Base-by-base conservation (phyloP, 1,284 basidiomycete genomes). In the Microstroma glucosiphilum region DNA sequence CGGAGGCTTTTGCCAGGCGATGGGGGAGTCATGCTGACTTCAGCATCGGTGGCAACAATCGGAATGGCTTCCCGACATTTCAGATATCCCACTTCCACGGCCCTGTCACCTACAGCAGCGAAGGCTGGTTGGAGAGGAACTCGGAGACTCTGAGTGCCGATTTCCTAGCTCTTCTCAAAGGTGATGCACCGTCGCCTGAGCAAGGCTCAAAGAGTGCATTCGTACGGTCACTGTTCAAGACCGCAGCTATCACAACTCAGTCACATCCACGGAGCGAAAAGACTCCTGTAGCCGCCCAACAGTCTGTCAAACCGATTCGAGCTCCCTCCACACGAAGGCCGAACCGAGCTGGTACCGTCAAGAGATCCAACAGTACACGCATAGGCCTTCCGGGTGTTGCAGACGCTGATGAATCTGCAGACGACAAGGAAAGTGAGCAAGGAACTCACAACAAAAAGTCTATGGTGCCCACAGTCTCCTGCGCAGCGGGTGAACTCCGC, bases 21-120 rank as follows among this genome's bases (percentile, higher is more conserved):
- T 97, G 92, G 91, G 89, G 87, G 4, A 94, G 91, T 73, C 92
- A 97, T 76, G 85, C 88, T 0, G 89, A 88, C 0, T 96, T 97
- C 86, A 73, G 72, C 60, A 66, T 78, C 25, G 73, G 71, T 15
- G 66, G 69, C 4, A 66, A 67, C 12, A 73, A 92, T 75, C 85
- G 89, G 12, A 86, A 86, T 0, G 92, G 92, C 6, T 88, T 84
- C 79, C 87, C 89, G 0, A 89, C 90, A 0, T 98, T 98, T 81
- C 93, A 89, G 0, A 84, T 97, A 80, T 90, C 87, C 76, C 94
- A 97, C 79, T 98, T 87, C 80, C 89, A 89, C 66, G 91, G 91
- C 0, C 86, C 91, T 2, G 90, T 96, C 25, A 90, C 90, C 0
- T 98, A 99, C 80, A 91, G 90, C 0, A 85, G 89, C 8, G 91